Base-by-base conservation (phyloP, 208 protist genomes). In the Crithidia fasciculata region DNA sequence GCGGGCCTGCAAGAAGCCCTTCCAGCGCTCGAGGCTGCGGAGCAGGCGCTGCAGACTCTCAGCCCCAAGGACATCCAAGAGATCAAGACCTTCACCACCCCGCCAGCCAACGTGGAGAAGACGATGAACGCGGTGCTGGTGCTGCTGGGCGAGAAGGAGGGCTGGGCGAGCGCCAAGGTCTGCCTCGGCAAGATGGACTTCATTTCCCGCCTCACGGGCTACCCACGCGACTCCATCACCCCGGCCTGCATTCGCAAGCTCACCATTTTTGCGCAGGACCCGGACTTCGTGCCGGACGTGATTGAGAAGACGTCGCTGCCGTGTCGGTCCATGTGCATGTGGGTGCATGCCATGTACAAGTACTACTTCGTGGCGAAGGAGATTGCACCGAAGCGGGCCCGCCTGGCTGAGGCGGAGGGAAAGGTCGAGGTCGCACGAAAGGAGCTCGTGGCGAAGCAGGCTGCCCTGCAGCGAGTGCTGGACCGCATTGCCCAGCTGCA, bases 271-370 rank as follows among this genome's bases (percentile, higher is more conserved):
- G 78, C 97, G 60, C 89, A 96, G 52, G 92, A 98, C 74, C 87
- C 90, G 5, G 90, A 96, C 36, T 98, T 98, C 71, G 75, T 91
- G 54, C 96, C 95, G 3, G 93, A 97, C 49, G 87, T 88, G 61
- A 94, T 99, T 39, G 88, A 89, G 59, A 98, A 97, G 76, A 95
- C 90, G 44, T 99, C 96, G 18, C 77, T 89, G 76, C 96, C 98
- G 28, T 96, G 95, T 64, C 92, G 89, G 40, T 97, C 94, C 49
- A 91, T 99, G 69, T 98, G 95, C 80, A 95, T 97, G 93, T 99
- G 98, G 98, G 92, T 93, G 18, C 83, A 88, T 43, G 97, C 97
- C 43, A 98, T 98, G 80, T 85, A 98, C 80, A 92, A 88, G 68
- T 99, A 99, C 83, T 90, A 95, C 73, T 85, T 92, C 19, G 94